These are phyloP conservation scores for Talaromyces islandicus DNA, from an alignment of 2,329 filamentous ascomycete genomes.

Conservation along the genomic window DNA sequence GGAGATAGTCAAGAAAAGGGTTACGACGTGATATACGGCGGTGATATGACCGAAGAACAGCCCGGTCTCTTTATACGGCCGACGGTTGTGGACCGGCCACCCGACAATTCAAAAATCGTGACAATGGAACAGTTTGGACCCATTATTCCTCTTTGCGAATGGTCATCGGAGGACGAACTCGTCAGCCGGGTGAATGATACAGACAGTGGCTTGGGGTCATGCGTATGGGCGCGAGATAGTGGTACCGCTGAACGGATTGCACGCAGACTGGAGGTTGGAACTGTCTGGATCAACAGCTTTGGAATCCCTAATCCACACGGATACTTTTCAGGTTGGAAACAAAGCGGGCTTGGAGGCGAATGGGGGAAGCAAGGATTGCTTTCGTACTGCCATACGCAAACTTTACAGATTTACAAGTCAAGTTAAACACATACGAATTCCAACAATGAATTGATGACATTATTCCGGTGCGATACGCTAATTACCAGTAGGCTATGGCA, in stretches of 20 bases:
- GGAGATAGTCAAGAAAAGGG: slow-evolving; percentile 49
- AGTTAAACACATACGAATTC: neutral
- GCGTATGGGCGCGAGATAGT: slow-evolving; percentile 43
- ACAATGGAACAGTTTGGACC: slow-evolving; percentile 56
- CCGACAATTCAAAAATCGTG: slow-evolving; percentile 47
- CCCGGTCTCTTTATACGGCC: slow-evolving; percentile 50
- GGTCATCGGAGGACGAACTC: slow-evolving; percentile 46
- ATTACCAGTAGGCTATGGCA: too few relatives aligned
- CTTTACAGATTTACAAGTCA: slow-evolving; percentile 11
- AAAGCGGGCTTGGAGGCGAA: slow-evolving; percentile 26
- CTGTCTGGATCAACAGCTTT: slow-evolving; percentile 32
- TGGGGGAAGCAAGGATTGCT: slow-evolving; percentile 18
- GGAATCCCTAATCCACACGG: slow-evolving; percentile 14
- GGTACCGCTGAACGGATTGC: slow-evolving; percentile 37
- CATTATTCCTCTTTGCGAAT: slow-evolving; percentile 55
- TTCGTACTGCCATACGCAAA: slow-evolving; percentile 16
- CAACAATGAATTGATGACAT: neutral
- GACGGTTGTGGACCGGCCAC: slow-evolving; percentile 50
- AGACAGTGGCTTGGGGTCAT: slow-evolving; percentile 41
- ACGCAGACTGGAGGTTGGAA: slow-evolving; percentile 38
- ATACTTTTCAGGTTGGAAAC: slow-evolving; percentile 21
- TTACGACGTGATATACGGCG: slow-evolving; percentile 46
- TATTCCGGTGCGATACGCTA: neutral
- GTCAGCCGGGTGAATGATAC: slow-evolving; percentile 36
- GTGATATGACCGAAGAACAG: slow-evolving; percentile 32